Conservation (phyloP, 495 filamentous ascomycete genomes). For the Lentithecium fluviatile region DNA sequence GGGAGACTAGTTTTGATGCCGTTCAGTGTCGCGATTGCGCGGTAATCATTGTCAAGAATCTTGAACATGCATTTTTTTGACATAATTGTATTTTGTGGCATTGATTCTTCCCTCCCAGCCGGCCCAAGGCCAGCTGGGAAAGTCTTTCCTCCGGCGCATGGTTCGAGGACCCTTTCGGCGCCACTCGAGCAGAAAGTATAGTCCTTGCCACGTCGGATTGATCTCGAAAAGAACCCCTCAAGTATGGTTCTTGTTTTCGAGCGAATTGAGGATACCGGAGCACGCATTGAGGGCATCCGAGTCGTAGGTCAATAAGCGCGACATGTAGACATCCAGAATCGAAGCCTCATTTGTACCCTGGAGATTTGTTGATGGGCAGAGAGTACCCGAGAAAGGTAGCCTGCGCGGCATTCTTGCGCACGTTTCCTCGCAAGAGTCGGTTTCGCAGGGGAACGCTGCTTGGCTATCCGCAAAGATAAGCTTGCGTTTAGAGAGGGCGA, state of each 20-base stretch:
- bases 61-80: too few relatives aligned
- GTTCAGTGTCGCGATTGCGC: too few relatives aligned
- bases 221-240: background rate
- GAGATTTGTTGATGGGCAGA: too few relatives aligned
- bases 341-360: too few relatives aligned
- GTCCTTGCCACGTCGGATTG: too few relatives aligned
- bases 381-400: background rate
- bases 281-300: background rate
- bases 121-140: conserved; percentile 7
- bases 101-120: background rate
- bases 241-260: background rate
- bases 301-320: background rate
- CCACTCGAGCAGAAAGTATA: too few relatives aligned
- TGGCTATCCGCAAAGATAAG: background rate
- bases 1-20: too few relatives aligned
- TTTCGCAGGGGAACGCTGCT: background rate
- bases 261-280: background rate
- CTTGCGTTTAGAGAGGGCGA: background rate
- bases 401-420: background rate
- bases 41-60: too few relatives aligned
- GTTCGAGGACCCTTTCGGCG: background rate
- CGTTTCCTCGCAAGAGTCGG: background rate
- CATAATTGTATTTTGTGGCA: too few relatives aligned
- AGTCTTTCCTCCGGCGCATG: background rate
- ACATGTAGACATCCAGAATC: too few relatives aligned